A percentile compares a stretch with the other conserved stretches of the same genome.
phyloP scores from a whole-genome alignment of 106 monocot species.

The Dactylorhiza incarnata region DNA sequence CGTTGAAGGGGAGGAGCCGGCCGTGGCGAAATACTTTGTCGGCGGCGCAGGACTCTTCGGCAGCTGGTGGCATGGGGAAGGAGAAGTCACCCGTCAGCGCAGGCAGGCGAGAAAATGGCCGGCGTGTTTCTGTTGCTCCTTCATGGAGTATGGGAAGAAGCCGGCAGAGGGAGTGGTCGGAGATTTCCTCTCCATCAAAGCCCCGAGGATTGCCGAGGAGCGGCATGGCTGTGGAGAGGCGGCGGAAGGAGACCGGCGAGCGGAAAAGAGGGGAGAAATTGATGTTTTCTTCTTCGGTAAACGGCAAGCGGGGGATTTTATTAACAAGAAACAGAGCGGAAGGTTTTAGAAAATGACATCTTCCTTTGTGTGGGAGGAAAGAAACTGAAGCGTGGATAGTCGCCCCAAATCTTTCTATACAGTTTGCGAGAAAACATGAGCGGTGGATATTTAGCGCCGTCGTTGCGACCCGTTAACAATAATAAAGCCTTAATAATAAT shows the following conservation, averaged over 20 bases:
- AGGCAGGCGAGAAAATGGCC: neutral
- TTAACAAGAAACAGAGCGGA: too few species aligned
- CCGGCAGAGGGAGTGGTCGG: neutral
- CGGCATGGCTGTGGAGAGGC: neutral
- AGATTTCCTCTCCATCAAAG: neutral
- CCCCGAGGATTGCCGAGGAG: neutral
- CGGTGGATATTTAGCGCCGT: too few species aligned
- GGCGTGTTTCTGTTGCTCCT: neutral
- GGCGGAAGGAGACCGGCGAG: neutral
- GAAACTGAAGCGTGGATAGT: too few species aligned
- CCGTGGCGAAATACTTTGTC: slow-evolving; percentile 14
- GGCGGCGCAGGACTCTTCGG: slow-evolving; percentile 2
- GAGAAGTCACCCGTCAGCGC: slow-evolving; percentile 6
- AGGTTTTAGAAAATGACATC: too few species aligned
- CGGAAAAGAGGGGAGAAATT: neutral
- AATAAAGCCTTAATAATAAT: too few species aligned
- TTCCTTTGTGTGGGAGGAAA: too few species aligned
- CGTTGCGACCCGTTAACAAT: too few species aligned
- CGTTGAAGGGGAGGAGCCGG: neutral
- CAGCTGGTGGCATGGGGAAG: neutral
- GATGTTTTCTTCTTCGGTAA: neutral
- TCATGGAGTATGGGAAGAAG: neutral
- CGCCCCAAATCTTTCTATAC: too few species aligned
- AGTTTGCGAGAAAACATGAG: too few species aligned
- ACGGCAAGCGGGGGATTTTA: neutral